These are phyloP conservation scores for Pythium phragmitis DNA, from an alignment of 352 stramenopile species.

Conservation along the genomic window DNA sequence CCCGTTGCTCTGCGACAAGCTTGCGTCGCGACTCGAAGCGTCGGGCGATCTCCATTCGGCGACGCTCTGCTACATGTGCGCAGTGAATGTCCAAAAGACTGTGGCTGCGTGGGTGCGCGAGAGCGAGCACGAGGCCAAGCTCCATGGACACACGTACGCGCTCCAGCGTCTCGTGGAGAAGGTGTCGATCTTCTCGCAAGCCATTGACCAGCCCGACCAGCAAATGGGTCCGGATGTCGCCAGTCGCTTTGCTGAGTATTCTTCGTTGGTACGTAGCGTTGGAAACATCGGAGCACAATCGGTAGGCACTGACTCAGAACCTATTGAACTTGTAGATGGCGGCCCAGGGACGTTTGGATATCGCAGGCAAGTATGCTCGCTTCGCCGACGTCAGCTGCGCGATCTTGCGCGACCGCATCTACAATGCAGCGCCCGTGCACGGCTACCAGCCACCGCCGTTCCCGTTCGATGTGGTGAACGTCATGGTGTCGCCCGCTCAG, in stretches of 20 bases:
- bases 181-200: constrained; percentile 92
- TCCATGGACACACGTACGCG: constrained; percentile 68
- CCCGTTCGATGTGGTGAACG: constrained; percentile 79
- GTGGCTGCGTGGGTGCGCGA: constrained; percentile 91
- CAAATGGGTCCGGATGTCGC: constrained; percentile 88
- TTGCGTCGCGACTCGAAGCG: constrained; percentile 91
- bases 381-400: constrained; percentile 72
- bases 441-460: constrained; percentile 81
- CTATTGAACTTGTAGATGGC: constrained; percentile 62
- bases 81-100: constrained; percentile 89
- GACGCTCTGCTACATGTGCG: constrained; percentile 97
- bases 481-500: constrained; percentile 57
- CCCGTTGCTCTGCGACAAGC: constrained; percentile 91
- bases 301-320: neutral
- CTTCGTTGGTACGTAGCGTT: constrained; percentile 54
- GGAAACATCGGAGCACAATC: neutral
- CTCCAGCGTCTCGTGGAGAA: constrained; percentile 97
- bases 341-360: constrained; percentile 90
- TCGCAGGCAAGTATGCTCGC: constrained; percentile 92
- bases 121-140: constrained; percentile 72
- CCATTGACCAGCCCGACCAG: constrained; percentile 81
- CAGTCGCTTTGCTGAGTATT: constrained; percentile 92
- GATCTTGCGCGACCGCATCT: constrained; percentile 88
- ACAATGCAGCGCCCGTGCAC: constrained; percentile 71
- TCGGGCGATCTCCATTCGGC: constrained; percentile 90